phyloP scores from a whole-genome alignment of 2,329 filamentous ascomycete genomes.

The Canariomyces notabilis region DNA sequence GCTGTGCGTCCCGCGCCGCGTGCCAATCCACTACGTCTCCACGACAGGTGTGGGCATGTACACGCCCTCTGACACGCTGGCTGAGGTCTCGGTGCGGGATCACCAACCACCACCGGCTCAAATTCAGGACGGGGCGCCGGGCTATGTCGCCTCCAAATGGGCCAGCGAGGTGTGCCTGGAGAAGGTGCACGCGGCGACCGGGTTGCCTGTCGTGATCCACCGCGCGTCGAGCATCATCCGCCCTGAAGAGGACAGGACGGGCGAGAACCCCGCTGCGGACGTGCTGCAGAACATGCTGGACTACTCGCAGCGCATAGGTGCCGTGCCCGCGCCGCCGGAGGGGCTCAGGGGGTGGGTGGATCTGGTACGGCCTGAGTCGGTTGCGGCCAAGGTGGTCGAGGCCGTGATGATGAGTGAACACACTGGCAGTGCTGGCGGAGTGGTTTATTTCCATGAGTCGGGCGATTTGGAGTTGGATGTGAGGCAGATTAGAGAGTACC shows the following conservation, averaged over 20 bases:
- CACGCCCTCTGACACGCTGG: background rate
- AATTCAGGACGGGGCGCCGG: constrained; percentile 17
- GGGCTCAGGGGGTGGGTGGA: too few relatives aligned
- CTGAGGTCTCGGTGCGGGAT: background rate
- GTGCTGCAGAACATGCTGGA: too few relatives aligned
- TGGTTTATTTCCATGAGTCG: background rate
- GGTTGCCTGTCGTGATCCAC: constrained; percentile 28
- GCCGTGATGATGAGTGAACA: too few relatives aligned
- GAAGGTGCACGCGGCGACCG: constrained; percentile 4
- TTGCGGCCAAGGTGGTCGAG: too few relatives aligned
- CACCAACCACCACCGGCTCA: background rate
- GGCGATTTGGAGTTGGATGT: background rate
- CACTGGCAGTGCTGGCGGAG: background rate
- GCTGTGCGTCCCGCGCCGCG: constrained; percentile 24
- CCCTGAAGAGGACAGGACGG: too few relatives aligned
- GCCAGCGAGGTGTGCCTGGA: constrained; percentile 30
- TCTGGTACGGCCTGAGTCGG: too few relatives aligned
- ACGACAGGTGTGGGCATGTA: constrained; percentile 18
- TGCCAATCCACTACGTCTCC: constrained; percentile 30
- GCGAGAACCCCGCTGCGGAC: too few relatives aligned
- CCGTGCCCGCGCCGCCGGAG: too few relatives aligned
- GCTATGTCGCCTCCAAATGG: constrained; percentile 32
- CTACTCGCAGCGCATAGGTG: too few relatives aligned
- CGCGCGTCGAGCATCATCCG: constrained; percentile 21
- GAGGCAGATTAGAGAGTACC: background rate